phyloP scores from a whole-genome alignment of 208 protist genomes.

The Acanthamoeba pearcei region DNA sequence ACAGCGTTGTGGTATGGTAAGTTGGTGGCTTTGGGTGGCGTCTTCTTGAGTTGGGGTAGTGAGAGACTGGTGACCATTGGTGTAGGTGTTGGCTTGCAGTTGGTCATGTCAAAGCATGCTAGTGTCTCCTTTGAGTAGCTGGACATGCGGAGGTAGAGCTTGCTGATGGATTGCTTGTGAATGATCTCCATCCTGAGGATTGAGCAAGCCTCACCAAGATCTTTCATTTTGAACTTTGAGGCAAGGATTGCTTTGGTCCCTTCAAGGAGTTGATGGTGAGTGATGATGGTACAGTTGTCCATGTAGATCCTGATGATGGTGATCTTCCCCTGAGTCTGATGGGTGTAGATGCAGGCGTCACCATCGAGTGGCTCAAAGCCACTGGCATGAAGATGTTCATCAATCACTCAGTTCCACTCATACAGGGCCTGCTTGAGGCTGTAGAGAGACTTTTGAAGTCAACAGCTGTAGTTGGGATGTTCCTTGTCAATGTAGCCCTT shows the following conservation, averaged over 20 bases:
- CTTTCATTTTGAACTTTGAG: background rate
- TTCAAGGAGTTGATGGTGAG: background rate
- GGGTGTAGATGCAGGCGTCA: slow-evolving; percentile 2
- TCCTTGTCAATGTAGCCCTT: no score
- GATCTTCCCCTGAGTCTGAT: background rate
- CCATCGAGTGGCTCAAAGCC: background rate
- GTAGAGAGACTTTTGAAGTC: background rate
- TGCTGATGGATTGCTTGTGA: no score
- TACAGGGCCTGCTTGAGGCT: background rate
- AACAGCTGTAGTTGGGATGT: background rate
- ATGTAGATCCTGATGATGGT: background rate
- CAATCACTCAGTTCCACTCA: background rate
- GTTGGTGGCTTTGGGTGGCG: background rate
- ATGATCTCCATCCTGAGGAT: background rate
- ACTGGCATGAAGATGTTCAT: background rate
- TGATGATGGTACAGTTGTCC: background rate
- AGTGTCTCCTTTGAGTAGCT: background rate
- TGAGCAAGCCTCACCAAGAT: background rate
- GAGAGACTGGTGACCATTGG: background rate
- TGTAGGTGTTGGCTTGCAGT: background rate
- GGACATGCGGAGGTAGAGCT: background rate
- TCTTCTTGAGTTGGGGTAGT: background rate
- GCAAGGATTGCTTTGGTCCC: background rate
- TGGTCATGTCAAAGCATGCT: background rate
- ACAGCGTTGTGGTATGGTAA: background rate